These are phyloP conservation scores for Helminthosporium solani DNA, from an alignment of 2,329 filamentous ascomycete species.

Conservation along the genomic window DNA sequence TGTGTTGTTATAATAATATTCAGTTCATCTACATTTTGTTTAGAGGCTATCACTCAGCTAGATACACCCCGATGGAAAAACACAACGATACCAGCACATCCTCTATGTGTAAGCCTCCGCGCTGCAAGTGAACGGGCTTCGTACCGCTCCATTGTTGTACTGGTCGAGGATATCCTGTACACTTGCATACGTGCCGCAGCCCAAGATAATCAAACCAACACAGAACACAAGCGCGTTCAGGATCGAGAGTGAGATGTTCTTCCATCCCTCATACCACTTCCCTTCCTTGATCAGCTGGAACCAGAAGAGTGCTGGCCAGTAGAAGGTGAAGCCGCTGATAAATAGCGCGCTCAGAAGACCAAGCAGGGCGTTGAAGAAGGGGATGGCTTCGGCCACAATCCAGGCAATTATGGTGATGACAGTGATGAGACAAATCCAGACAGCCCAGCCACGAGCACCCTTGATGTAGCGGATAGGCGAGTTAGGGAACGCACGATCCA, in stretches of 20 bases:
- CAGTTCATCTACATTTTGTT: no score
- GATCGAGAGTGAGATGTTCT: slow-evolving; percentile 35
- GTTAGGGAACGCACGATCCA: slow-evolving; percentile 62
- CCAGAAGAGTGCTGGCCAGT: slow-evolving; percentile 44
- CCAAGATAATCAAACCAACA: slow-evolving; percentile 36
- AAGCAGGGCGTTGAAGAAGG: slow-evolving; percentile 69
- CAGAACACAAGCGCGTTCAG: slow-evolving; percentile 29
- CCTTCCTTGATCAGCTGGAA: slow-evolving; percentile 45
- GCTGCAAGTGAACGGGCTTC: slow-evolving; percentile 45
- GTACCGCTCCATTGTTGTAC: slow-evolving; percentile 41
- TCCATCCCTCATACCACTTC: slow-evolving; percentile 41
- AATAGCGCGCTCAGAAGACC: slow-evolving; percentile 64
- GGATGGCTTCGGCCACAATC: slow-evolving; percentile 70
- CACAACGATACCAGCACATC: background rate
- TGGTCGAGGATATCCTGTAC: slow-evolving; percentile 48
- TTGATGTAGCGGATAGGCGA: slow-evolving; percentile 49
- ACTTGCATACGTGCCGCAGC: slow-evolving; percentile 47
- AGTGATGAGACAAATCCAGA: slow-evolving; percentile 62
- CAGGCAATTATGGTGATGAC: slow-evolving; percentile 63
- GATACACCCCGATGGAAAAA: background rate
- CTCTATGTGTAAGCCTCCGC: slow-evolving; percentile 7
- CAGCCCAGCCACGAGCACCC: slow-evolving; percentile 42
- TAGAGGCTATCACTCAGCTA: no score
- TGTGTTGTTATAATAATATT: no score
- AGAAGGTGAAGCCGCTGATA: slow-evolving; percentile 66